These are phyloP conservation scores for Saccharomycopsis sp. DNA, from an alignment of 805 yeast species.

Conservation along the genomic window DNA sequence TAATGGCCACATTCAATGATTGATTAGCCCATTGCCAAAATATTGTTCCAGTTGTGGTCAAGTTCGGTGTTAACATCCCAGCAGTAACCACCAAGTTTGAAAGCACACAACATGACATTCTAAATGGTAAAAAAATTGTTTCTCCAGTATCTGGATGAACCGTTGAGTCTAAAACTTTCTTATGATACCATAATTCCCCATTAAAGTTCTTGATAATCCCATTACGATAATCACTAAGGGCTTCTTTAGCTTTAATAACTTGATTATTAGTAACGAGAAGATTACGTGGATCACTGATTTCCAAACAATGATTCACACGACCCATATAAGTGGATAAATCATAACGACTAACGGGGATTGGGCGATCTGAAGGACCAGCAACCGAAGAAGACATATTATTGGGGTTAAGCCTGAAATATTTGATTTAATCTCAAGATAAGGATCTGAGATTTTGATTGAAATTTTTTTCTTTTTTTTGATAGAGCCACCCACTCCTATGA, in stretches of 20 bases:
- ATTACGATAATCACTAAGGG: constrained; percentile 62
- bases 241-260: constrained; percentile 50
- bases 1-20: constrained; percentile 92
- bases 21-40: constrained; percentile 99
- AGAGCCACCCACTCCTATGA: too few species aligned
- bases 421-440: too few species aligned
- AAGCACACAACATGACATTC: constrained; percentile 94
- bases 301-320: constrained; percentile 89
- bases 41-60: constrained; percentile 81
- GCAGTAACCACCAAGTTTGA: constrained; percentile 91
- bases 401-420: too few species aligned
- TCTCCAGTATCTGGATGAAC: constrained; percentile 97
- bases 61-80: constrained; percentile 94
- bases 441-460: too few species aligned
- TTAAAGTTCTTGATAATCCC: constrained; percentile 55
- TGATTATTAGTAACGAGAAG: constrained; percentile 59
- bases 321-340: constrained; percentile 85
- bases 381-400: constrained; percentile 83
- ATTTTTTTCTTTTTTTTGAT: too few species aligned
- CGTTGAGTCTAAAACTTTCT: constrained; percentile 79
- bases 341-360: constrained; percentile 69
- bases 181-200: constrained; percentile 82
- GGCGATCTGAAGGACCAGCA: constrained; percentile 57
- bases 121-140: constrained; percentile 82
- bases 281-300: constrained; percentile 87